phyloP scores from a whole-genome alignment of 805 yeast species.

The Candida xyloterini region DNA sequence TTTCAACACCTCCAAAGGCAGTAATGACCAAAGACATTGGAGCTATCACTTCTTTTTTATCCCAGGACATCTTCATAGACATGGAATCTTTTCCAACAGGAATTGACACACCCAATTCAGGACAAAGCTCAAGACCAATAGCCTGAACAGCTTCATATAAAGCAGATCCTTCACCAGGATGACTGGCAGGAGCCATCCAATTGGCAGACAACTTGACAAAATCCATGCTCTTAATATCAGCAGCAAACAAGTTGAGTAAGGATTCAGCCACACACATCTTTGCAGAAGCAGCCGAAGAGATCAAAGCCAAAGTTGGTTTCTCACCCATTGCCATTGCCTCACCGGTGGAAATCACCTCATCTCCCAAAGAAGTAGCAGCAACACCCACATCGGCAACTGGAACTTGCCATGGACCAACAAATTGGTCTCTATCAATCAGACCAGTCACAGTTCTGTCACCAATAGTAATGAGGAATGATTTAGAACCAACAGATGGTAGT shows the following conservation, averaged over 20 bases:
- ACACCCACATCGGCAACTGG: slow-evolving; percentile 99
- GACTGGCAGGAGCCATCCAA: slow-evolving; percentile 99
- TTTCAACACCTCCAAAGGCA: slow-evolving; percentile 82
- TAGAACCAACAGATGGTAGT: slow-evolving; percentile 93
- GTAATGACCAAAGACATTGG: slow-evolving; percentile 90
- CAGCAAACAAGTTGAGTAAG: slow-evolving; percentile 80
- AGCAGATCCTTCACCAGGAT: slow-evolving; percentile 92
- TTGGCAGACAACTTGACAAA: slow-evolving; percentile 88
- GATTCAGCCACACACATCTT: slow-evolving; percentile 96
- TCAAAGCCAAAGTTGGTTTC: slow-evolving; percentile 84
- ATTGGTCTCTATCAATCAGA: slow-evolving; percentile 92
- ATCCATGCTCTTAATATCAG: slow-evolving; percentile 74
- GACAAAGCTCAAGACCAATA: slow-evolving; percentile 90
- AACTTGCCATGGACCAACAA: slow-evolving; percentile 99
- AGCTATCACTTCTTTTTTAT: slow-evolving; percentile 86
- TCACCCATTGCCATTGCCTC: slow-evolving; percentile 98
- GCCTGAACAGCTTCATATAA: slow-evolving; percentile 97
- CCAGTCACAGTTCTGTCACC: slow-evolving; percentile 99
- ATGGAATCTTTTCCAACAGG: slow-evolving; percentile 99
- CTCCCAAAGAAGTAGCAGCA: slow-evolving; percentile 86
- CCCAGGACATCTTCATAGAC: slow-evolving; percentile 99
- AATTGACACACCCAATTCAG: slow-evolving; percentile 83
- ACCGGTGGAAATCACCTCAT: slow-evolving; percentile 69
- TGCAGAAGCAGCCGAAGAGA: slow-evolving; percentile 87
- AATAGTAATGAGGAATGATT: slow-evolving; percentile 91